Percentiles rank a stretch among this genome's conserved stretches.
These are phyloP conservation scores for Cyclostephanos invisitatus DNA, from an alignment of 108 stramenopile genomes.

Conservation along the genomic window DNA sequence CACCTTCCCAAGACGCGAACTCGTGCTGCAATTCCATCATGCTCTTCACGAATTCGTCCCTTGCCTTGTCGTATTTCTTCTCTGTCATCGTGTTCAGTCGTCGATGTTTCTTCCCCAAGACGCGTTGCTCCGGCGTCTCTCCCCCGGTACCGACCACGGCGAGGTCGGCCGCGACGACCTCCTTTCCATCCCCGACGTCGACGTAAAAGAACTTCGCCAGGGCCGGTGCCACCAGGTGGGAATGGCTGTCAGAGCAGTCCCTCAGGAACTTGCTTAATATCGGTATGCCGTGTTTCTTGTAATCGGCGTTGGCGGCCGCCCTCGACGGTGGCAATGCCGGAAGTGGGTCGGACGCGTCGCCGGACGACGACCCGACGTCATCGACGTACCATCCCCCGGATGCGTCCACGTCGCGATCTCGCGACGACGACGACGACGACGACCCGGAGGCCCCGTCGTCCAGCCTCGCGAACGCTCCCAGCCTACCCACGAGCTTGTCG, in stretches of 20 bases:
- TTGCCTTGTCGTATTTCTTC: conserved; percentile 34
- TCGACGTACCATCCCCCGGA: conserved; percentile 6
- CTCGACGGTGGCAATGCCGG: background rate
- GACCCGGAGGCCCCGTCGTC: conserved; percentile 4
- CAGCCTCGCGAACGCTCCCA: conserved; percentile 28
- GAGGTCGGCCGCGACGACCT: background rate
- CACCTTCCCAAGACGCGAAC: conserved; percentile 41
- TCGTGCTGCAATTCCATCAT: conserved; percentile 44
- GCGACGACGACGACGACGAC: background rate
- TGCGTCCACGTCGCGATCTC: background rate
- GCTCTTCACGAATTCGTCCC: conserved; percentile 27
- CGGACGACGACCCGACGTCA: background rate
- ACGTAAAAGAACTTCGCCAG: conserved; percentile 53
- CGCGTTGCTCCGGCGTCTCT: conserved; percentile 4
- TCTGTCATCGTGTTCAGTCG: conserved; percentile 14
- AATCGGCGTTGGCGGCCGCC: conserved; percentile 3
- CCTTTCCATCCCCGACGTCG: conserved; percentile 10
- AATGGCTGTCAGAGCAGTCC: conserved; percentile 29
- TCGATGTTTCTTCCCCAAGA: conserved; percentile 18
- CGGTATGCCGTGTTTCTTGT: conserved; percentile 24
- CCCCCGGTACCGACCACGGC: conserved; percentile 1
- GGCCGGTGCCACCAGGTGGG: conserved; percentile 51
- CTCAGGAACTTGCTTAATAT: conserved; percentile 22
- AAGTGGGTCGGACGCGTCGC: background rate
- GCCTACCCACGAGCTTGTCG: conserved; percentile 35